Evolutionary conservation across 805 yeast species (phyloP).

Genomic region (Lachancea kluyveri): DNA sequence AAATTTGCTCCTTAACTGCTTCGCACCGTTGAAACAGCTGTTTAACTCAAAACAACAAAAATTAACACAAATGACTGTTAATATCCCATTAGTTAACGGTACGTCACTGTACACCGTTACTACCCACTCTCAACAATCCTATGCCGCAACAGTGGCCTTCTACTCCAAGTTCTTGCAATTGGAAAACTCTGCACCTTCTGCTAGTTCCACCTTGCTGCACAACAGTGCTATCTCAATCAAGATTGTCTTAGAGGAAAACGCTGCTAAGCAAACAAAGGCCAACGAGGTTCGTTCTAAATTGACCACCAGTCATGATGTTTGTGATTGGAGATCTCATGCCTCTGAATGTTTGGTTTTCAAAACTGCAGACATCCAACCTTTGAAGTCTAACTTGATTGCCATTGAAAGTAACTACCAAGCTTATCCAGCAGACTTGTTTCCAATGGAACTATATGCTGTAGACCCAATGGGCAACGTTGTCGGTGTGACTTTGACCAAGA

Average conservation of each 20-base stretch:
- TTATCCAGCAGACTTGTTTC: constrained; percentile 66
- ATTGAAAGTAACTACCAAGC: constrained; percentile 41
- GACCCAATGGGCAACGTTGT: constrained; percentile 82
- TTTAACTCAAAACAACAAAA: too few species aligned
- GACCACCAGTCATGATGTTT: constrained; percentile 10
- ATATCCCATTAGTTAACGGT: constrained; percentile 42
- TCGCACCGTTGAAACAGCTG: too few species aligned
- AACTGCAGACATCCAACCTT: constrained; percentile 25
- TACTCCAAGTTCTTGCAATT: constrained; percentile 33
- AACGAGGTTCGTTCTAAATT: constrained; percentile 16
- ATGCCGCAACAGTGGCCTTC: constrained; percentile 45
- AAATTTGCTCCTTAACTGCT: too few species aligned
- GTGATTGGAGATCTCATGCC: constrained; percentile 48
- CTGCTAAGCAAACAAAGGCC: constrained; percentile 19
- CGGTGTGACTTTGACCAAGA: constrained; percentile 65
- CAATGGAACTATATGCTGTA: constrained; percentile 65
- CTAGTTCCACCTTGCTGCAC: constrained; percentile 10
- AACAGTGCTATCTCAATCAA: constrained; percentile 24
- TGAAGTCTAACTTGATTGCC: constrained; percentile 24
- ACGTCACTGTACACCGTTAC: constrained; percentile 45
- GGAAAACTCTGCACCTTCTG: constrained; percentile 4
- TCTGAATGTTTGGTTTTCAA: constrained; percentile 34
- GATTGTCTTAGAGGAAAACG: constrained; percentile 19
- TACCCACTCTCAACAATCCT: constrained; percentile 44
- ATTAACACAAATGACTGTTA: constrained; percentile 18